Conservation (phyloP, 1,284 basidiomycete genomes). For the Cutaneotrichosporon dermatis region DNA sequence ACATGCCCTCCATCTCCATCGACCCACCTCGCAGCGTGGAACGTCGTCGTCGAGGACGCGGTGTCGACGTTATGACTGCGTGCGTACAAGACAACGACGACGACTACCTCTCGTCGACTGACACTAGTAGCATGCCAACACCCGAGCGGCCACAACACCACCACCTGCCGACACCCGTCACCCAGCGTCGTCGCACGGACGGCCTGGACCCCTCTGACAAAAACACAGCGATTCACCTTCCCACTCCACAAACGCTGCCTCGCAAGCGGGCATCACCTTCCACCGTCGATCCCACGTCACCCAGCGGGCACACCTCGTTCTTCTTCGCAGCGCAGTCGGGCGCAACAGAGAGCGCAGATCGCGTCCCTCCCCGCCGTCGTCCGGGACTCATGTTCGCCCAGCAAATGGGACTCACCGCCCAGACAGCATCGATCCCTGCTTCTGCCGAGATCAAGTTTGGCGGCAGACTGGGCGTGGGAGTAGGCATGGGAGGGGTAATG, state of each 20-base stretch:
- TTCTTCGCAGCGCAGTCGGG: constrained; percentile 24
- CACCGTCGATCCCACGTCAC: constrained; percentile 12
- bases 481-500: constrained; percentile 42
- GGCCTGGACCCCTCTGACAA: constrained; percentile 4
- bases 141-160: constrained; percentile 5
- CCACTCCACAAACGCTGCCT: constrained; percentile 57
- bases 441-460: constrained; percentile 14
- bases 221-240: constrained; percentile 36
- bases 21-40: constrained; percentile 31
- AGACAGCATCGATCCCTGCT: not conserved
- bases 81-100: constrained; percentile 7
- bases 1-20: not conserved
- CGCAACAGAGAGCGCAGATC: constrained; percentile 4
- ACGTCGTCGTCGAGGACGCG: constrained; percentile 32
- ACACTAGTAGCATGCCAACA: constrained; percentile 11
- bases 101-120: not conserved
- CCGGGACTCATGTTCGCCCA: constrained; percentile 43
- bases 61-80: constrained; percentile 30
- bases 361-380: constrained; percentile 23
- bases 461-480: constrained; percentile 31
- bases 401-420: constrained; percentile 37
- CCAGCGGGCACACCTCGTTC: constrained; percentile 39
- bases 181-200: constrained; percentile 25
- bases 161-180: constrained; percentile 41
- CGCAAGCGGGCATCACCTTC: constrained; percentile 25